Base-by-base conservation (phyloP, 805 yeast species). In the Cyberlindnera americana region DNA sequence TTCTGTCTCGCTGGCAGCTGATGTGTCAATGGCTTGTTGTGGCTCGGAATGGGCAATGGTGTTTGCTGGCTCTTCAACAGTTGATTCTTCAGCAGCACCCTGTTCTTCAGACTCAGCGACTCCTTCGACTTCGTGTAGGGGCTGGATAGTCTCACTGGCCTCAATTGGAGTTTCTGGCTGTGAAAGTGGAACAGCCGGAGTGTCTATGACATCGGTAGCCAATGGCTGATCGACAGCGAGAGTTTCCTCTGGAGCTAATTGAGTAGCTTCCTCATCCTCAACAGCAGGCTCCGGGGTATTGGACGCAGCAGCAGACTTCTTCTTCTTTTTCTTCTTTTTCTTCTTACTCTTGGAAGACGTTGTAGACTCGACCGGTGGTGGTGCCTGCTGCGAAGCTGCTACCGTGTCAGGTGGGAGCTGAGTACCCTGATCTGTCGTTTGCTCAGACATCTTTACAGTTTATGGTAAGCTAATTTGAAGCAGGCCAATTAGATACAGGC, bases 281-380 rank as follows among this genome's bases (percentile, higher is more conserved):
- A 27, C 19, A 27, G 15, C 30, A 15, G n/a, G 18, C 6, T 27
- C 30, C 15, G 12, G 30, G 6, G 32, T 29, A 17, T n/a, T 6
- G n/a, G 21, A 11, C 15, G 12, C 30, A 8, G 33, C 30, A 18
- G 26, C 32, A 17, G 35, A 34, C 33, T 36, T 33, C 23, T 32
- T 37, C 38, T 41, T 37, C 24, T 41, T 37, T 31, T 41, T 36
- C 23, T 41, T 37, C 27, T 33, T 33, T 32, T 33, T 41, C 36
- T 41, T 41, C 35, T 37, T 33, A 17, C 23, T 33, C 14, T 30
- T 17, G n/a, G 40, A 33, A 21, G 27, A 19, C 9, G 33, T 23
- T 3, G 29, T 29, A 13, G 33, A 3, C 15, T 23, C 19, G 8
- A 15, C 34, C 8, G 38, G 27, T 16, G 35, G 28, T 24, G 28